These are phyloP conservation scores for Leccinum fallax DNA, from an alignment of 1,284 basidiomycete species.

Conservation along the genomic window DNA sequence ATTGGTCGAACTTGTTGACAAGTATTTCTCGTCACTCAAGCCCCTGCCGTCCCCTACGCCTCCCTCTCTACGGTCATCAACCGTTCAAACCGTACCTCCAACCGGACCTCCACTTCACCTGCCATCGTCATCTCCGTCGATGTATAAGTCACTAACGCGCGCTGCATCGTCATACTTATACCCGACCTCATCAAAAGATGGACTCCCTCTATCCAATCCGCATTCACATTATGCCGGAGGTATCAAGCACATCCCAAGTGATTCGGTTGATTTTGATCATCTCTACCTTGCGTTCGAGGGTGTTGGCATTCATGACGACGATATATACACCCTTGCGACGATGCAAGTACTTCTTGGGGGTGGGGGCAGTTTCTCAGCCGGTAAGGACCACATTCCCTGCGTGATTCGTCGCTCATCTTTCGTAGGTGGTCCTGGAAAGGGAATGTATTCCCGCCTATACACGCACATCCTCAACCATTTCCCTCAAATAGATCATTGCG, in stretches of 20 bases:
- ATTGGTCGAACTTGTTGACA: conserved; percentile 83
- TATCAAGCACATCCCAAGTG: conserved; percentile 69
- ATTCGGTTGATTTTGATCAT: conserved; percentile 85
- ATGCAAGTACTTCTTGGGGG: conserved; percentile 96
- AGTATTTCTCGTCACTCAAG: conserved; percentile 81
- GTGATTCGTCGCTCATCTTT: conserved; percentile 18
- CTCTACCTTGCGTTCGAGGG: conserved; percentile 94
- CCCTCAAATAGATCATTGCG: conserved; percentile 93
- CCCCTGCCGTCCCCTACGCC: conserved; percentile 35
- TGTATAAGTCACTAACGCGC: conserved; percentile 71
- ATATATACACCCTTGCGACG: conserved; percentile 93
- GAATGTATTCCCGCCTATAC: conserved; percentile 98
- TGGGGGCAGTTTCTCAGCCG: conserved; percentile 94
- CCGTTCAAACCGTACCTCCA: conserved; percentile 43
- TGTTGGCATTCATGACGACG: conserved; percentile 88
- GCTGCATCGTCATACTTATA: conserved; percentile 72
- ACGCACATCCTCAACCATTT: conserved; percentile 97
- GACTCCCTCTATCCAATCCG: conserved; percentile 36
- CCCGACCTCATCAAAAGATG: conserved; percentile 42
- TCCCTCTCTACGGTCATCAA: conserved; percentile 37
- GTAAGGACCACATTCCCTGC: conserved; percentile 40
- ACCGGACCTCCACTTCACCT: conserved; percentile 54
- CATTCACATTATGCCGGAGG: conserved; percentile 86
- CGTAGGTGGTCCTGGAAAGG: conserved; percentile 92
- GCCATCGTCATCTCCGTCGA: conserved; percentile 52